Evolutionary conservation across 2,329 filamentous ascomycete genomes (phyloP), one percentile per base, ranked within the genome.

Genomic region (Amesomyces nigricolor): DNA sequence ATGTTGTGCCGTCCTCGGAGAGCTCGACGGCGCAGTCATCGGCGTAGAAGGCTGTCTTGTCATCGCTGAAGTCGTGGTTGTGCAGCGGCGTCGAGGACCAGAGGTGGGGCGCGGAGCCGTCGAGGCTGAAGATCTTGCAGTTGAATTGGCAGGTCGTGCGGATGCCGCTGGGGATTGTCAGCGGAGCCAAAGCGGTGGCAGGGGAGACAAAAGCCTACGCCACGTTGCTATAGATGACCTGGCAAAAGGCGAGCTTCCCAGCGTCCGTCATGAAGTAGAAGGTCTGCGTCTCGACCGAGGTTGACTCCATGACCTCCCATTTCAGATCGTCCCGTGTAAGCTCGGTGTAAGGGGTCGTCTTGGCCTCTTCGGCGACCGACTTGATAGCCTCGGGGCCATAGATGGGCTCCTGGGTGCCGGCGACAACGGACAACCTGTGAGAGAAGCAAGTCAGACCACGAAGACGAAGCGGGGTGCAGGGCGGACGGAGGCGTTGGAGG

Each of bases 161-260:
- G 62, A 99, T 83, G 70, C 92, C 91, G 65, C 91, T 96, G 68
- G 47, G 3, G 45, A 51, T 63, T 37, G 67, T 66, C 53, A 61
- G 50, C 51, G 6, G 11, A 4, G 45, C 47, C 11, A 29, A 11
- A 19, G n/a, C 6, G 17, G 37, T 1, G 37, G 32, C 55, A 61
- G 32, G 42, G 51, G 47, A 48, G 42, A 47, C 29, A 53, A 39
- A 54, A 29, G 63, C 86, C 73, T 85, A 96, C 91, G 83, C 87
- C 70, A 99, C 88, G 74, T 96, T 96, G 78, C 89, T 97, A 79
- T 97, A 96, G 71, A 99, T 96, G 73, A 97, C 81, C 78, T 99
- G 94, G 58, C 83, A 83, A 72, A 96, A 82, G 51, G 81, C 89
- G 61, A 91, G 72, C 61, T 86, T 79, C 49, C 94, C 94, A 58